Evolutionary conservation across 108 stramenopile species (phyloP).

Genomic region (Phaeodactylum tricornutum): DNA sequence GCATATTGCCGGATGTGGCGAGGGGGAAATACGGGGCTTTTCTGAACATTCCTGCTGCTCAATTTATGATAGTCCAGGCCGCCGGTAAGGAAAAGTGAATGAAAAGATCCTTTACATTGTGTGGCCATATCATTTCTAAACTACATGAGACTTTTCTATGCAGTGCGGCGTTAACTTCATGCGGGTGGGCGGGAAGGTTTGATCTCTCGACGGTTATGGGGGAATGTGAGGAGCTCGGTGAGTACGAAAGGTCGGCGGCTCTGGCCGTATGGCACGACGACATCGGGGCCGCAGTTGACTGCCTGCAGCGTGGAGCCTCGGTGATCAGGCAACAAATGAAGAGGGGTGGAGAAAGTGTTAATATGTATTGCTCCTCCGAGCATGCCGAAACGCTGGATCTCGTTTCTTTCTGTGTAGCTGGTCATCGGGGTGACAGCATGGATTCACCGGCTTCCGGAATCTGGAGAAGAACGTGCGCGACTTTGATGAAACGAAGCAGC

Average conservation of each 20-base stretch:
- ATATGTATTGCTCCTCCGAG: conserved; percentile 3
- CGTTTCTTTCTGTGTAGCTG: conserved; percentile 73
- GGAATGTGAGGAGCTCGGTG: conserved; percentile 49
- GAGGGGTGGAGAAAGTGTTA: background rate
- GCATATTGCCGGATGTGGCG: conserved; percentile 15
- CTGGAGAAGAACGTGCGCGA: conserved; percentile 55
- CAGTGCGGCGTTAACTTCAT: conserved; percentile 39
- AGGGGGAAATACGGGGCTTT: background rate
- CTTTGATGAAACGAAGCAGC: conserved; percentile 32
- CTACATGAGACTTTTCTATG: background rate
- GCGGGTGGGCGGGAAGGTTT: conserved; percentile 55
- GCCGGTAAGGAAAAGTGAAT: conserved; percentile 28
- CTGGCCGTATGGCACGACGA: conserved; percentile 72
- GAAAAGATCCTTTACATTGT: background rate
- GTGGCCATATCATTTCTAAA: background rate
- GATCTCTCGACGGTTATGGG: conserved; percentile 42
- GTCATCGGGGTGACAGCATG: conserved; percentile 29
- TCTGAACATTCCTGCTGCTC: conserved; percentile 38
- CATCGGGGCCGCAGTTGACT: conserved; percentile 53
- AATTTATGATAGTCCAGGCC: conserved; percentile 42
- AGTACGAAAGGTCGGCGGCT: conserved; percentile 66
- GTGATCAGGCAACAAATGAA: conserved; percentile 12
- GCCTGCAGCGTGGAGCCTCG: conserved; percentile 53
- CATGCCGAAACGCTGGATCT: conserved; percentile 64
- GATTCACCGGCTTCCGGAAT: conserved; percentile 27